Evolutionary conservation across 768 basidiomycete genomes (phyloP), one percentile per base, ranked within the genome.

Genomic region (Mycena olivaceomarginata): DNA sequence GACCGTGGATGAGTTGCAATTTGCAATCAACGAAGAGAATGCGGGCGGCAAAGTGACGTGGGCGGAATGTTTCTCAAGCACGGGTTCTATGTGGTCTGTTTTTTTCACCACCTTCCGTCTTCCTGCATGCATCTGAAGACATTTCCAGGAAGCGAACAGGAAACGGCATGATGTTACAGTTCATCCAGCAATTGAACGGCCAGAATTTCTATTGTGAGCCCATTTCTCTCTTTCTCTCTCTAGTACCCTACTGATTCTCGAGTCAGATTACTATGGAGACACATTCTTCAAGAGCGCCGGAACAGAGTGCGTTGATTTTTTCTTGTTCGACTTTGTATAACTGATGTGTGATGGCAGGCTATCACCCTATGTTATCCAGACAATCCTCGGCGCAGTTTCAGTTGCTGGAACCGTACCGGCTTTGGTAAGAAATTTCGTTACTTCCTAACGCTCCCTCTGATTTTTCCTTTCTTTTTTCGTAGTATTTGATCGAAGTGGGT

Each of bases 151-250:
- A 92, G 84, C 89, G 95, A 70, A 96, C 94, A 16, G 82, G 87
- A 45, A 95, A 95, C 75, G 94, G 95, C n/a, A 94, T 95, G 92
- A 94, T 95, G 92, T 84, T 95, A 59, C 94, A 95, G 78, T 95
- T 95, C 81, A 92, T 96, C 68, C 94, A 96, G 79, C 94, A 96
- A 79, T 84, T 96, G 41, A 94, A 95, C 74, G 94, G 94, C 16
- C 94, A 96, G 83, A 95, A 94, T 82, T 95, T 95, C 85, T 94
- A 94, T 83, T 94, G 94, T 94, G 77, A 77, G 91, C 83, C 9
- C 3, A 8, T 11, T 9, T 57, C 12, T 9, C 48, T 67, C 31
- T 53, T 25, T 48, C 16, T 11, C 2, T 59, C 39, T 7, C 15
- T 31, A 12, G 62, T 41, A 66, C 4, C 37, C 39, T 81, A 80